Conservation (phyloP, 2,329 filamentous ascomycete species). For the Penicillium nordicum region DNA sequence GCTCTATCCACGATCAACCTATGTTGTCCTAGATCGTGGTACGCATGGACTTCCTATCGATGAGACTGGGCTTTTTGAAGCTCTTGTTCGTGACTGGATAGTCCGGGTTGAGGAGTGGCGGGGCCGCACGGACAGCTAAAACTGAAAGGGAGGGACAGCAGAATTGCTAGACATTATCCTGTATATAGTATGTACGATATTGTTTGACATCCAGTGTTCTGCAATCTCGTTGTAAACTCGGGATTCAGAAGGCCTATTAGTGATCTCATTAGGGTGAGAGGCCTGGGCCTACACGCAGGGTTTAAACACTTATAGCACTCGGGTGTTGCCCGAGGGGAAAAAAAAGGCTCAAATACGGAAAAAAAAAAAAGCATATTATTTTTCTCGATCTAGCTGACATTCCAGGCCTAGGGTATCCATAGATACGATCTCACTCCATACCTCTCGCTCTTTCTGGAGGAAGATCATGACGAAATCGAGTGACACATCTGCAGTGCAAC, state of each 20-base stretch:
- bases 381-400: not conserved
- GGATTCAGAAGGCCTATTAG: not conserved
- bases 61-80: conserved; percentile 27
- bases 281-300: not conserved
- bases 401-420: not conserved
- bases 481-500: not conserved
- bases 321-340: not conserved
- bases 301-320: too few relatives aligned
- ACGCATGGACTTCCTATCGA: conserved; percentile 29
- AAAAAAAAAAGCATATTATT: not conserved
- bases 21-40: conserved; percentile 26
- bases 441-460: not conserved
- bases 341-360: not conserved
- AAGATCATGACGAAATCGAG: not conserved
- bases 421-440: not conserved
- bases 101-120: conserved; percentile 23
- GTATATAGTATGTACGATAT: not conserved
- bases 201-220: not conserved
- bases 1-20: conserved; percentile 27
- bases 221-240: not conserved
- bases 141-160: too few relatives aligned
- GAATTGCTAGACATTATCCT: not conserved
- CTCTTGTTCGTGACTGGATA: conserved; percentile 30
- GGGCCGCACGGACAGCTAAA: conserved; percentile 8
- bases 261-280: not conserved